Evolutionary conservation across 2,329 filamentous ascomycete genomes (phyloP), one percentile per base, ranked within the genome.

Genomic region (Aspergillus ochraceus): DNA sequence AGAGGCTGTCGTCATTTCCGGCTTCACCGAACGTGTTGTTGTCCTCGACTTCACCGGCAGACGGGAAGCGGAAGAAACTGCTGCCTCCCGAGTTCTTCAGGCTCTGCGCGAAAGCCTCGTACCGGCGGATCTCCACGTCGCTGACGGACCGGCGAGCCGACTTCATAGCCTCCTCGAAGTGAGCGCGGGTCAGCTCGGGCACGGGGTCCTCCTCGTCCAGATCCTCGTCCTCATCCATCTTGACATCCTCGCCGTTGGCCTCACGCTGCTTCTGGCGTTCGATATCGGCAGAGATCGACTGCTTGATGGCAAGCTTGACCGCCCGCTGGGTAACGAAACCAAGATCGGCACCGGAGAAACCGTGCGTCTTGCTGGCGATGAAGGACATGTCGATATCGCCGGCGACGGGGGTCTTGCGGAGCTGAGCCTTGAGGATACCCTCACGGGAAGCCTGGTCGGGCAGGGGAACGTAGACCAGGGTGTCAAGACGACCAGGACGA

Each of bases 101-200:
- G 77, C 94, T 94, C 82, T 98, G 94, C 46, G 94, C 91, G 72
- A 99, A 99, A 4, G 95, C 94, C 84, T 99, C 95, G 81, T 99
- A 99, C 62, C 94, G 90, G 74, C 95, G 90, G 71, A 99, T 96
- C 84, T 99, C 95, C 22, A 98, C 94, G 69, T 99, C 95, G 59
- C 87, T 93, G 68, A 99, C 95, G 29, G 95, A 98, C 75, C 91
- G 88, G 78, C 95, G 90, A 65, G 95, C 95, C 78, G 90, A 89
- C 78, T 90, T 88, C 95, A 99, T 99, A 49, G 95, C 95, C 84
- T 99, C 95, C 83, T 98, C 94, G 75, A 99, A 99, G 81, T 99
- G 95, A 60, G 89, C 90, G 81, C 91, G 95, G 70, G 95, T 98
- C 60, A 99, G 88, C 80, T 97, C 90, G 14, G 95, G 95, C 45